These are phyloP conservation scores for Huntiella decipiens DNA, from an alignment of 2,329 filamentous ascomycete genomes.

Conservation along the genomic window DNA sequence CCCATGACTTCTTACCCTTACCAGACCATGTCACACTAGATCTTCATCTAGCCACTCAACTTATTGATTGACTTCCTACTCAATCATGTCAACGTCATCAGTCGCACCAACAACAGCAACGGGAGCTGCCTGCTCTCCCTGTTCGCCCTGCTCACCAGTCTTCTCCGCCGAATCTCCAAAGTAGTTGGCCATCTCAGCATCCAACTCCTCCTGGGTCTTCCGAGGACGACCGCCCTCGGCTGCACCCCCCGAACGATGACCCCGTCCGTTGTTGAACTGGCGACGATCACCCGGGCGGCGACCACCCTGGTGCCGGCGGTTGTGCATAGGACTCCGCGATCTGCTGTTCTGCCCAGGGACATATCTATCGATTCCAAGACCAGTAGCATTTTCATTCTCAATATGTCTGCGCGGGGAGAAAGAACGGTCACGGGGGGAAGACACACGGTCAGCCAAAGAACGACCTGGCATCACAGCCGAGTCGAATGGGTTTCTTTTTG, in stretches of 20 bases:
- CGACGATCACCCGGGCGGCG: slow-evolving; percentile 31
- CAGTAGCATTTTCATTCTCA: slow-evolving; percentile 37
- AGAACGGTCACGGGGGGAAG: slow-evolving; percentile 43
- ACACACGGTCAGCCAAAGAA: slow-evolving; percentile 42
- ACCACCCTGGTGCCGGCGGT: slow-evolving; percentile 20
- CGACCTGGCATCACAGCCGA: slow-evolving; percentile 34
- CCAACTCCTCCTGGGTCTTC: slow-evolving; percentile 82
- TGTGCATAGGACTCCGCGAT: slow-evolving; percentile 34
- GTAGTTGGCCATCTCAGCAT: slow-evolving; percentile 95
- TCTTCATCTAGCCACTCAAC: no score
- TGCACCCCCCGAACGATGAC: slow-evolving; percentile 17
- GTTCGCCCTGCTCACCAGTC: slow-evolving; percentile 11
- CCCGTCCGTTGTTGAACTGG: slow-evolving; percentile 18
- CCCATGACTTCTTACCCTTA: neutral
- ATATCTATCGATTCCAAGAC: slow-evolving; percentile 61
- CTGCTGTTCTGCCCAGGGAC: slow-evolving; percentile 39
- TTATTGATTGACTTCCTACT: slow-evolving; percentile 21
- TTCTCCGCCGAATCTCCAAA: slow-evolving; percentile 33
- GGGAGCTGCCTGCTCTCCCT: slow-evolving; percentile 5
- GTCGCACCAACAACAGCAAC: slow-evolving; percentile 13
- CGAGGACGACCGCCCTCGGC: slow-evolving; percentile 36
- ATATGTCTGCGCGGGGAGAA: slow-evolving; percentile 29
- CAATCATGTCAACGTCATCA: slow-evolving; percentile 55
- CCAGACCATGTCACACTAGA: neutral
- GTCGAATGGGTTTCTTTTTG: slow-evolving; percentile 36